Conservation (phyloP, 2,329 filamentous ascomycete genomes). For the Diaporthe citri region DNA sequence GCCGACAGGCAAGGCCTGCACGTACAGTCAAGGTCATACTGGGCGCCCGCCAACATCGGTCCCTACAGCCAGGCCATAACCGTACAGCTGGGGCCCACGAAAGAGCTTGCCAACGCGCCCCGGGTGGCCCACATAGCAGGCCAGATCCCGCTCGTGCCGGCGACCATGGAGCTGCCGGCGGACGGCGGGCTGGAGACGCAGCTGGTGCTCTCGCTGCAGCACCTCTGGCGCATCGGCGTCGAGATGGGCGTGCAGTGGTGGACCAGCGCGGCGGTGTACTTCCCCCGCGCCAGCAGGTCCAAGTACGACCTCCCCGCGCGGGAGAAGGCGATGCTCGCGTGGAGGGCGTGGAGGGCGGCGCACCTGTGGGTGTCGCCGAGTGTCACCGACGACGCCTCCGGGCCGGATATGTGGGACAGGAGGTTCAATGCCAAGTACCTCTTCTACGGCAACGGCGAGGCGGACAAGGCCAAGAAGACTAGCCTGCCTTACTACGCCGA, state of each 20-base stretch:
- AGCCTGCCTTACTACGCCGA: constrained; percentile 65
- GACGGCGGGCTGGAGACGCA: constrained; percentile 64
- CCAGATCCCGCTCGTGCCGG: constrained; percentile 89
- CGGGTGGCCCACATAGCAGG: constrained; percentile 79
- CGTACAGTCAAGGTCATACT: constrained; percentile 94
- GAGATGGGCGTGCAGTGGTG: constrained; percentile 81
- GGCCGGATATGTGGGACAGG: constrained; percentile 77
- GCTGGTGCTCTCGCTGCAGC: constrained; percentile 82
- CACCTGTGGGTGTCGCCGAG: constrained; percentile 51
- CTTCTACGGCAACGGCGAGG: constrained; percentile 51
- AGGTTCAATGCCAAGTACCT: constrained; percentile 68
- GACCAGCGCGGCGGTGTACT: constrained; percentile 81
- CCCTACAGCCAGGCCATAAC: constrained; percentile 93
- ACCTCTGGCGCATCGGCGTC: constrained; percentile 85
- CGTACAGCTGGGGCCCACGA: constrained; percentile 50
- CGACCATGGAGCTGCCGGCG: constrained; percentile 75
- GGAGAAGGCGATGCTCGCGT: constrained; percentile 57
- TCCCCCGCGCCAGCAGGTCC: constrained; percentile 59
- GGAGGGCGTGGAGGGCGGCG: constrained; percentile 61
- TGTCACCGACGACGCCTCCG: constrained; percentile 47
- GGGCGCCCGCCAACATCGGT: constrained; percentile 97
- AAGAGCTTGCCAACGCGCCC: constrained; percentile 40
- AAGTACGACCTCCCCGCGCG: constrained; percentile 39
- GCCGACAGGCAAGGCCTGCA: constrained; percentile 76
- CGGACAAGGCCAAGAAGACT: constrained; percentile 44